phyloP scores from a whole-genome alignment of 176 grass and related monocot genomes.

The Metroxylon sagu region DNA sequence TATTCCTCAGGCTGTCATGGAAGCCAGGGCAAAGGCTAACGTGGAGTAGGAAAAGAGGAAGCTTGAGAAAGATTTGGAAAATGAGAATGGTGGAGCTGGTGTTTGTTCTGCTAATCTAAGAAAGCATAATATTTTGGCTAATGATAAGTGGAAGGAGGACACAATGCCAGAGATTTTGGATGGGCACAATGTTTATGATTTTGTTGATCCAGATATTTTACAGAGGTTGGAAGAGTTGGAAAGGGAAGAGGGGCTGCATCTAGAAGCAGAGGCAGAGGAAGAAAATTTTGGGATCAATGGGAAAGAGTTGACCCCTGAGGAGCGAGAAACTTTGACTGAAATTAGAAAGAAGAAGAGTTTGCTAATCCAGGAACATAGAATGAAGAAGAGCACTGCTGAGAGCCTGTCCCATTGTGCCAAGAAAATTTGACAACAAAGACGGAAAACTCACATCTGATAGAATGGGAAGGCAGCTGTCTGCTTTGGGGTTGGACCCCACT shows the following conservation, averaged over 20 bases:
- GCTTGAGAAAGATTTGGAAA: conserved; percentile 54
- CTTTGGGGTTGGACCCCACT: conserved; percentile 46
- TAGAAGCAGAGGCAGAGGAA: conserved; percentile 40
- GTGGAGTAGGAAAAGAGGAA: conserved; percentile 49
- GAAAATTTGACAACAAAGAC: conserved; percentile 50
- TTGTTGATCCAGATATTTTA: conserved; percentile 66
- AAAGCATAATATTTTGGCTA: conserved; percentile 60
- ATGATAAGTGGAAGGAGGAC: conserved; percentile 74
- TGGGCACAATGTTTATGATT: conserved; percentile 70
- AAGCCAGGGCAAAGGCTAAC: conserved; percentile 28
- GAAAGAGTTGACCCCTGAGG: conserved; percentile 38
- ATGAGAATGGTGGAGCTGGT: conserved; percentile 78
- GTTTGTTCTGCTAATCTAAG: conserved; percentile 67
- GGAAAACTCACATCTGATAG: conserved; percentile 27
- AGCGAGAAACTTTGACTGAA: conserved; percentile 35
- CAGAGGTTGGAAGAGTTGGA: conserved; percentile 60
- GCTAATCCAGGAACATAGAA: conserved; percentile 69
- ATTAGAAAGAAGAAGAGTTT: conserved; percentile 58
- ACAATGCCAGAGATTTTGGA: conserved; percentile 48
- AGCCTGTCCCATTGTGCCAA: conserved; percentile 72
- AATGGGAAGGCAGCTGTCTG: conserved; percentile 43
- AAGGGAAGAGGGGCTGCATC: conserved; percentile 60
- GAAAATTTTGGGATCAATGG: conserved; percentile 59
- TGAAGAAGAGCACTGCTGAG: conserved; percentile 81
- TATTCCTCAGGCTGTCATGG: conserved; percentile 32